phyloP scores from a whole-genome alignment of 129 eudicot species.

The Lactuca sativa region DNA sequence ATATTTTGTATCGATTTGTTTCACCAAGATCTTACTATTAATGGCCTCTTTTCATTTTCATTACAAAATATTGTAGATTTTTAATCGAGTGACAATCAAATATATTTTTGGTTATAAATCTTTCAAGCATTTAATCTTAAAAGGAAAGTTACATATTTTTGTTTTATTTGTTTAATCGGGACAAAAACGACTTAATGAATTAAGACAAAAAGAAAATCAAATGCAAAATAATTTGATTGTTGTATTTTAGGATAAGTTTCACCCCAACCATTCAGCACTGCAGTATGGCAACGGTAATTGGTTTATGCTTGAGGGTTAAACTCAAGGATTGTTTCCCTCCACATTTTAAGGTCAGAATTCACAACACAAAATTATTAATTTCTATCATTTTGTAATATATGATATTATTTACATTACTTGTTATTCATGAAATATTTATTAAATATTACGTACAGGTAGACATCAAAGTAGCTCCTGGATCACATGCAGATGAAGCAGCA shows the following conservation, averaged over 20 bases:
- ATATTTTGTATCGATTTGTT: not conserved
- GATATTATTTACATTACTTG: not conserved
- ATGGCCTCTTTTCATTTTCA: too few species aligned
- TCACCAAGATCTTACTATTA: too few species aligned
- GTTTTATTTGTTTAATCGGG: too few species aligned
- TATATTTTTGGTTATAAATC: too few species aligned
- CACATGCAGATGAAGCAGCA: constrained; percentile 92
- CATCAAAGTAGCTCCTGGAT: constrained; percentile 87
- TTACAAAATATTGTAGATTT: not conserved
- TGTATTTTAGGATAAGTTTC: constrained; percentile 63
- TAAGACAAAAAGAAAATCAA: too few species aligned
- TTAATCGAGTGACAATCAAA: not conserved
- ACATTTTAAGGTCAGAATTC: constrained; percentile 58
- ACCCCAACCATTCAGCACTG: constrained; percentile 95
- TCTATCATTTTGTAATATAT: not conserved
- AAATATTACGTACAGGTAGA: constrained; percentile 58
- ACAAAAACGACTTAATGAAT: too few species aligned
- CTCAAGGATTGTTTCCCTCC: constrained; percentile 80
- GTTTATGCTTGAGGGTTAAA: constrained; percentile 75
- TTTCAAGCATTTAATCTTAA: not conserved
- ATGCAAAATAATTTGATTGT: too few species aligned
- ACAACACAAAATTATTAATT: not conserved
- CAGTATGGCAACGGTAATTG: constrained; percentile 93
- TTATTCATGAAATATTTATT: constrained; percentile 5
- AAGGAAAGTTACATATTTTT: too few species aligned